phyloP scores from a whole-genome alignment of 305 asterid species.

The Withania somnifera region DNA sequence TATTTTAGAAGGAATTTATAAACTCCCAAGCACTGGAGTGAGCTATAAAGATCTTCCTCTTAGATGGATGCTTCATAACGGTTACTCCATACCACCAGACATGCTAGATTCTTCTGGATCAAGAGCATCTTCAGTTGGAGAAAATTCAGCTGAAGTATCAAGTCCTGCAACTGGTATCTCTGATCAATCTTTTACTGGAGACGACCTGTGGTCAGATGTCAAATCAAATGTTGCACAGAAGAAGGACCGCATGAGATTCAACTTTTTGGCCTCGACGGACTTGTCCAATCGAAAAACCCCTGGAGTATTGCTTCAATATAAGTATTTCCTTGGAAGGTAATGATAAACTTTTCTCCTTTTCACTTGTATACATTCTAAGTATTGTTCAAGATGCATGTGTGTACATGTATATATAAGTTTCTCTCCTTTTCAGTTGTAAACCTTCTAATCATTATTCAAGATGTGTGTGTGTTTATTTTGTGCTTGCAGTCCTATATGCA shows the following conservation, averaged over 20 bases:
- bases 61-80: slow-evolving; percentile 82
- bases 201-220: slow-evolving; percentile 59
- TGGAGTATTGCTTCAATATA: slow-evolving; percentile 33
- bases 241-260: slow-evolving; percentile 42
- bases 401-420: background rate
- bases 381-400: background rate
- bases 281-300: slow-evolving; percentile 52
- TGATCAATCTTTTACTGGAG: slow-evolving; percentile 36
- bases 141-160: slow-evolving; percentile 30
- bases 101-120: slow-evolving; percentile 56
- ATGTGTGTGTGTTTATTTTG: background rate
- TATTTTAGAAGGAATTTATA: slow-evolving; percentile 64
- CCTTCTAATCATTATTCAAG: background rate
- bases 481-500: background rate
- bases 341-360: background rate
- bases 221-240: slow-evolving; percentile 43
- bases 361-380: background rate
- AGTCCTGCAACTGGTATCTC: slow-evolving; percentile 13
- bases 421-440: background rate
- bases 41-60: slow-evolving; percentile 66
- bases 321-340: slow-evolving; percentile 67
- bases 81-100: slow-evolving; percentile 70
- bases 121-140: slow-evolving; percentile 32
- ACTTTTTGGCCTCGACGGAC: slow-evolving; percentile 39
- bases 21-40: slow-evolving; percentile 37